Evolutionary conservation across 805 yeast genomes (phyloP).

Genomic region (Yamadazyma akitaensis): DNA sequence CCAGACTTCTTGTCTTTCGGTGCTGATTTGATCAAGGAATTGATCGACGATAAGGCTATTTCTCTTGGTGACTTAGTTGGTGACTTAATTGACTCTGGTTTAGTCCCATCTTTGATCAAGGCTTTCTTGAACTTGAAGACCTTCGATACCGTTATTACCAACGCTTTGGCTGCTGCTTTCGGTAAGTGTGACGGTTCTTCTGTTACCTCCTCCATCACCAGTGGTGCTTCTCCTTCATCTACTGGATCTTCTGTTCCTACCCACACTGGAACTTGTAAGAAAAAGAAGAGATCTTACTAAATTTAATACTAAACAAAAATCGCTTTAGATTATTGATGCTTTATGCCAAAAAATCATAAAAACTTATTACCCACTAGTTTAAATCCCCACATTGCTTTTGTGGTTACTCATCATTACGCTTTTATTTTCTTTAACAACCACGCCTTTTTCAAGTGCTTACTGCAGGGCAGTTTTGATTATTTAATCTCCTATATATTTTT

Average conservation of each 20-base stretch:
- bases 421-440: background rate
- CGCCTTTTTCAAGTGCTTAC: constrained; percentile 8
- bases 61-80: constrained; percentile 23
- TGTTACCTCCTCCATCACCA: constrained; percentile 24
- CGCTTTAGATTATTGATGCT: constrained; percentile 1
- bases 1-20: constrained; percentile 36
- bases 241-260: constrained; percentile 19
- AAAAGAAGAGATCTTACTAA: constrained; percentile 26
- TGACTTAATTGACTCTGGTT: constrained; percentile 35
- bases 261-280: constrained; percentile 16
- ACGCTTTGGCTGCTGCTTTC: constrained; percentile 42
- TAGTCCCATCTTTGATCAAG: constrained; percentile 34
- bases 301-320: too few relatives aligned
- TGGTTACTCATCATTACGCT: constrained; percentile 3
- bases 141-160: constrained; percentile 38
- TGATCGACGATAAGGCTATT: constrained; percentile 29
- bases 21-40: constrained; percentile 31
- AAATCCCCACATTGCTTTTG: background rate
- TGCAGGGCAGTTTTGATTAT: constrained; percentile 11
- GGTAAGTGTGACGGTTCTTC: constrained; percentile 34
- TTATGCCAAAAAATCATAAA: constrained; percentile 3
- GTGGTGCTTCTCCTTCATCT: constrained; percentile 9
- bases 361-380: constrained; percentile 2
- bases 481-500: background rate
- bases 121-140: constrained; percentile 37